Base-by-base conservation (phyloP, 345 rosid species). In the Mercurialis annua region DNA sequence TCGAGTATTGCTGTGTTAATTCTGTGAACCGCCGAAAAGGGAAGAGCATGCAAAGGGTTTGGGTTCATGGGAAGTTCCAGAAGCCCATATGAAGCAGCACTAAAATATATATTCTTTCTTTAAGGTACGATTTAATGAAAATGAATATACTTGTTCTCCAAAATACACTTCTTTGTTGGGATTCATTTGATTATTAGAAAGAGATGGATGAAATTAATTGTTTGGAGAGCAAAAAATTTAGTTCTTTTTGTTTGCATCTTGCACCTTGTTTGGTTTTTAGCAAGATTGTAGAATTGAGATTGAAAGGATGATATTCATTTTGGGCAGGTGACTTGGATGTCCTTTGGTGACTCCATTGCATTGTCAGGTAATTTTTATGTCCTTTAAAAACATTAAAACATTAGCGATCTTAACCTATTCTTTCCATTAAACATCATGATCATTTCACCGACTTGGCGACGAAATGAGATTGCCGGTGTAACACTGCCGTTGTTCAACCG, bases 1-100 rank as follows among this genome's bases (percentile, higher is more conserved):
- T 93, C 50, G 90, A 87, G 48, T 77, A 90, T 68, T 90, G 97
- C 71, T 90, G 98, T 68, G 82, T 90, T 24, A 86, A 81, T 69
- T 86, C 94, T 10, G 77, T 82, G 58, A 89, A 93, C 67, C 85
- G 90, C 33, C 71, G 82, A 69, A 90, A 80, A 67, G 85, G 87
- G 56, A 90, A 81, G 82, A 80, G 52, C 74, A 86, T 93, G 98
- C 69, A 46, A 62, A 81, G 97, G 76, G 94, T 93, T 51, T 93
- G 94, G 97, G 88, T 90, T 55, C 98, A 93, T 36, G 98, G 90
- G 74, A 90, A 93, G 84, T 93, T 90, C 78, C 84, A 79, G 76
- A 90, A 84, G 76, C 90, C 96, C 2, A 0, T 18, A 1, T 78
- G 66, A 79, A 62, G 51, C 62, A 36, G 59, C 50, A 59, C 43